Evolutionary conservation across 2,329 filamentous ascomycete genomes (phyloP).

Genomic region (Fusarium temperatum): DNA sequence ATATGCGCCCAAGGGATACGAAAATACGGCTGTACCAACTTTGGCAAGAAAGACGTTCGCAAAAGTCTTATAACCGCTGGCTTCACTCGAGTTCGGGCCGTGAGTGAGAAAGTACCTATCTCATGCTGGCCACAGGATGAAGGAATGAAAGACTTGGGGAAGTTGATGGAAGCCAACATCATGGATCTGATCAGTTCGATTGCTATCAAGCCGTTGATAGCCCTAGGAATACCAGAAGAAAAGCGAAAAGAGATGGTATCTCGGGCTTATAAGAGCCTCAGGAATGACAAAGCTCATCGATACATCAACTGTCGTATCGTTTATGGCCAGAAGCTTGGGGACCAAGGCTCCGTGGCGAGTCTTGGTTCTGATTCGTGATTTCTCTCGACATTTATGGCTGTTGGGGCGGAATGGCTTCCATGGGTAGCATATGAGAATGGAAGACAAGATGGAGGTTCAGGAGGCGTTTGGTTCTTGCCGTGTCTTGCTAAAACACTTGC

Average conservation of each 20-base stretch:
- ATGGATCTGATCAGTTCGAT: conserved; percentile 54
- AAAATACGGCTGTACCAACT: conserved; percentile 52
- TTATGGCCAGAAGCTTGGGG: conserved; percentile 53
- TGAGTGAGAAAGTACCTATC: conserved; percentile 56
- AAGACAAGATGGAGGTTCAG: not conserved
- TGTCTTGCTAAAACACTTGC: not conserved
- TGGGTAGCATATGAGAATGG: not conserved
- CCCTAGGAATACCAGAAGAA: conserved; percentile 47
- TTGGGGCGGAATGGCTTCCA: not conserved
- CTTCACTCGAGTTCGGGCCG: conserved; percentile 55
- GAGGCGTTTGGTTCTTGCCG: not conserved
- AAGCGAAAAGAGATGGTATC: conserved; percentile 48
- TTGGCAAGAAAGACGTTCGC: conserved; percentile 47
- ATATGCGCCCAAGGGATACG: conserved; percentile 45
- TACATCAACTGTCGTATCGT: conserved; percentile 55
- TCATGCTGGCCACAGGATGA: conserved; percentile 56
- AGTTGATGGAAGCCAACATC: conserved; percentile 56
- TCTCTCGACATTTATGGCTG: not conserved
- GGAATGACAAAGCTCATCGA: conserved; percentile 50
- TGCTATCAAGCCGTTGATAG: conserved; percentile 53
- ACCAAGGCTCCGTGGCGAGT: not conserved
- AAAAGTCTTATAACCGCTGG: conserved; percentile 52
- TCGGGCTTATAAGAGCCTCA: conserved; percentile 46
- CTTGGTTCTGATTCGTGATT: not conserved
- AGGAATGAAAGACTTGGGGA: conserved; percentile 52